Evolutionary conservation across 495 filamentous ascomycete genomes (phyloP).

Genomic region (Lasiosphaeriaceae sp.): DNA sequence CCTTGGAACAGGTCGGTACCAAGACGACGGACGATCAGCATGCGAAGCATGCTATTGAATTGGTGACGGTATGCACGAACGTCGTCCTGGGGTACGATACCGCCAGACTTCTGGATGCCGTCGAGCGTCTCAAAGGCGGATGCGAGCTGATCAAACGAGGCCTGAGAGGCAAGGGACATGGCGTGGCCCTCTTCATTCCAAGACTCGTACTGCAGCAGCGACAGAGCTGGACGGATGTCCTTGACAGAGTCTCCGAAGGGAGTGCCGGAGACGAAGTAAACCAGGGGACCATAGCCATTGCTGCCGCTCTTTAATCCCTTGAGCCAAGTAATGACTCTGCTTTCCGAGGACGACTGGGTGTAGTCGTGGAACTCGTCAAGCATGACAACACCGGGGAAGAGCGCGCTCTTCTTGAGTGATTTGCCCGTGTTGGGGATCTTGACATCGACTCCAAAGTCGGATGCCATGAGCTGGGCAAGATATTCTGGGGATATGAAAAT

Average conservation of each 20-base stretch:
- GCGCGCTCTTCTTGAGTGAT: constrained; percentile 5
- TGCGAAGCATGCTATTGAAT: constrained; percentile 15
- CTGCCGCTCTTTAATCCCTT: constrained; percentile 12
- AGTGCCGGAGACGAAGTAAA: constrained; percentile 27
- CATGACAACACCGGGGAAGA: constrained; percentile 22
- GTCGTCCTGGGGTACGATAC: background rate
- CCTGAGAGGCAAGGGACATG: constrained; percentile 2
- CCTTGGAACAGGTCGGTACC: constrained; percentile 21
- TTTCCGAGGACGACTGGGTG: constrained; percentile 1
- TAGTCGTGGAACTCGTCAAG: constrained; percentile 31
- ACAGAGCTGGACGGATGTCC: constrained; percentile 13
- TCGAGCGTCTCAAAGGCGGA: constrained; percentile 7
- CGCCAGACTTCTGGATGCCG: constrained; percentile 3
- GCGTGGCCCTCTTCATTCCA: constrained; percentile 7
- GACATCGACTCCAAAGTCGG: constrained; percentile 4
- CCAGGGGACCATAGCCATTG: constrained; percentile 4
- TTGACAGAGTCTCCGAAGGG: constrained; percentile 16
- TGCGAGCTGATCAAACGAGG: constrained; percentile 11
- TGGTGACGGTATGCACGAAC: constrained; percentile 12
- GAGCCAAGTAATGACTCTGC: constrained; percentile 16
- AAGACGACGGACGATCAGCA: constrained; percentile 24
- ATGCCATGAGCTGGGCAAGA: too few relatives aligned
- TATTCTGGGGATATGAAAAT: too few relatives aligned
- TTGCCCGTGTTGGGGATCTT: background rate
- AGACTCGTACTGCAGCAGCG: constrained; percentile 8